These are phyloP conservation scores for Dysphania ambrosioides DNA, from an alignment of 148 eudicot genomes.

Conservation along the genomic window DNA sequence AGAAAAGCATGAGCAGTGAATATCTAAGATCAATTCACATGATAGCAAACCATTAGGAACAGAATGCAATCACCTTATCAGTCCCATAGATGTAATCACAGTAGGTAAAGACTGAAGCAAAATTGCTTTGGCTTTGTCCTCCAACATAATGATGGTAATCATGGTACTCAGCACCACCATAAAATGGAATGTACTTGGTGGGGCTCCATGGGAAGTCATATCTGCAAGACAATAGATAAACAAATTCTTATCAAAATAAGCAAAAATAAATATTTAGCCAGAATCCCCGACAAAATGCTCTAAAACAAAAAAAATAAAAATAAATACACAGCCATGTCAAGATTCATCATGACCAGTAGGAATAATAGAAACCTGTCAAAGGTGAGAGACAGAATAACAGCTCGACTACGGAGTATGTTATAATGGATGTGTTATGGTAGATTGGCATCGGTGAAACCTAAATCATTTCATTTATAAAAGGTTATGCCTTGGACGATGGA, in stretches of 20 bases:
- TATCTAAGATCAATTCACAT: slow-evolving; percentile 19
- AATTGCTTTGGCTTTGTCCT: slow-evolving; percentile 95
- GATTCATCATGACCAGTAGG: neutral
- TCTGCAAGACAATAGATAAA: slow-evolving; percentile 37
- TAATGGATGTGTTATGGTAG: neutral
- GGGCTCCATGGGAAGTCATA: slow-evolving; percentile 90
- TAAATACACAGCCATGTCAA: neutral
- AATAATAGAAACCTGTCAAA: neutral
- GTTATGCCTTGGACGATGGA: neutral
- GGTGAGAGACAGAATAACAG: neutral
- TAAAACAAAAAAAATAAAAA: no score
- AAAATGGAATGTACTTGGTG: slow-evolving; percentile 86
- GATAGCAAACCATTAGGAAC: neutral
- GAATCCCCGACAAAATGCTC: neutral
- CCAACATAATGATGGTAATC: slow-evolving; percentile 99
- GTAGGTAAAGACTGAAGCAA: slow-evolving; percentile 94
- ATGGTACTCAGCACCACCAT: slow-evolving; percentile 95
- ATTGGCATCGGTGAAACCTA: neutral
- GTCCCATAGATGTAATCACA: slow-evolving; percentile 98
- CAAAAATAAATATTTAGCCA: neutral
- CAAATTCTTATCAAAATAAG: neutral
- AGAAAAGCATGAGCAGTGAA: slow-evolving; percentile 22
- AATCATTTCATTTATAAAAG: neutral
- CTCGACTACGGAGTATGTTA: neutral
- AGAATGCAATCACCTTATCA: slow-evolving; percentile 62